Evolutionary conservation across 2,329 filamentous ascomycete species (phyloP).

Genomic region (Paracamarosporium sp.): DNA sequence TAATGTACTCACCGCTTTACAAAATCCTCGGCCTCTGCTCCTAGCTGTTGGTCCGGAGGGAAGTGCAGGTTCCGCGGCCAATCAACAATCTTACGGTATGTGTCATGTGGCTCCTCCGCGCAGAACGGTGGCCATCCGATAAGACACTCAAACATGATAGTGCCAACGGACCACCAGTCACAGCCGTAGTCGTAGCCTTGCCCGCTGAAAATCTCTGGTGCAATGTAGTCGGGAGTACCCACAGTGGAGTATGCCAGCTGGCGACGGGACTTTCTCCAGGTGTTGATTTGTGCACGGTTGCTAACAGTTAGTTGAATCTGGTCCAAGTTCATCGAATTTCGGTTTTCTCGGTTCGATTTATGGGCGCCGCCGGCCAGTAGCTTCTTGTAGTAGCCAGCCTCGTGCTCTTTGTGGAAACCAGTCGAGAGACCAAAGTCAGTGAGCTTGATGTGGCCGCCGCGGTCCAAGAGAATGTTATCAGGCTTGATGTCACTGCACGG

Average conservation of each 20-base stretch:
- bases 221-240: conserved; percentile 97
- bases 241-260: conserved; percentile 98
- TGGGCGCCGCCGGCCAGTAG: conserved; percentile 74
- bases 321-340: conserved; percentile 93
- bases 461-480: conserved; percentile 95
- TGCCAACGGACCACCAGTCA: conserved; percentile 99
- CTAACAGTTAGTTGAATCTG: conserved; percentile 98
- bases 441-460: conserved; percentile 95
- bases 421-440: conserved; percentile 98
- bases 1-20: conserved; percentile 76
- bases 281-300: conserved; percentile 97
- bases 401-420: conserved; percentile 96
- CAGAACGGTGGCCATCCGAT: conserved; percentile 99
- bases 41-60: conserved; percentile 90
- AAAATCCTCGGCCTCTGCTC: conserved; percentile 86
- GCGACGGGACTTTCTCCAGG: conserved; percentile 94
- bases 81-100: conserved; percentile 98
- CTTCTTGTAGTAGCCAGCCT: conserved; percentile 98
- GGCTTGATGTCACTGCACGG: conserved; percentile 89
- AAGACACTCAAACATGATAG: conserved; percentile 99
- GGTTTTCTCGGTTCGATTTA: conserved; percentile 65
- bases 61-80: conserved; percentile 97
- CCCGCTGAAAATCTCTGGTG: conserved; percentile 96
- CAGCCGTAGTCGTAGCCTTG: conserved; percentile 96
- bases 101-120: conserved; percentile 95